A percentile compares a stretch with the other conserved stretches of the same genome.
These are phyloP conservation scores for Gossypioides kirkii DNA, from an alignment of 345 rosid species.

Conservation along the genomic window DNA sequence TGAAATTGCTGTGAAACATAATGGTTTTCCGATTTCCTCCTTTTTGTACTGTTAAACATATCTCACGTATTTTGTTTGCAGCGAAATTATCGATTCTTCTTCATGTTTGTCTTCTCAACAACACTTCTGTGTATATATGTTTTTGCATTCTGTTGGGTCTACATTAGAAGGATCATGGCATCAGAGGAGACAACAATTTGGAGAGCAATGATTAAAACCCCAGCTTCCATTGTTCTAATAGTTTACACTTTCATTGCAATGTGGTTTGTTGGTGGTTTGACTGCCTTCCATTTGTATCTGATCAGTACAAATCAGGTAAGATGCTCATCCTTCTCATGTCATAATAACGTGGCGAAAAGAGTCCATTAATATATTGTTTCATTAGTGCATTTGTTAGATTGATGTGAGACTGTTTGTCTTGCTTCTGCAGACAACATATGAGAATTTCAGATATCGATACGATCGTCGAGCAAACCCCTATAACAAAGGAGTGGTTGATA, in stretches of 20 bases:
- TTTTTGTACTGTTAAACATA: background rate
- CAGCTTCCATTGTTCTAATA: conserved; percentile 80
- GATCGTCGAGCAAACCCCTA: conserved; percentile 82
- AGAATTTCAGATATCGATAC: conserved; percentile 86
- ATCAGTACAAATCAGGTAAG: conserved; percentile 92
- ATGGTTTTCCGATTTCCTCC: background rate
- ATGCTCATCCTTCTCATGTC: background rate
- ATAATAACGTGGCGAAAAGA: background rate
- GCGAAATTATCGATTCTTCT: conserved; percentile 94
- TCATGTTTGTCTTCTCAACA: conserved; percentile 84
- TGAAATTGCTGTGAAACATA: background rate
- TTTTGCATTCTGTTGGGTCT: conserved; percentile 94
- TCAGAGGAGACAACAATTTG: conserved; percentile 54
- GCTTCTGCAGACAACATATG: conserved; percentile 84
- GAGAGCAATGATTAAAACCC: conserved; percentile 66
- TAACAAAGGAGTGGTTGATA: conserved; percentile 63
- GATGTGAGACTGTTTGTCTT: conserved; percentile 8
- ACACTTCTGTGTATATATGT: conserved; percentile 86
- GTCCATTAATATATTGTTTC: background rate
- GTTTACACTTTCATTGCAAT: conserved; percentile 82
- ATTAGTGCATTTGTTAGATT: background rate
- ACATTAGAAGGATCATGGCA: conserved; percentile 69
- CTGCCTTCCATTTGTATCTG: conserved; percentile 86
- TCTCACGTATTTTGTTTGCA: conserved; percentile 34
- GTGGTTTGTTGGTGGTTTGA: conserved; percentile 99